Conservation (phyloP, 2,329 filamentous ascomycete species). For the Phoma sp. region DNA sequence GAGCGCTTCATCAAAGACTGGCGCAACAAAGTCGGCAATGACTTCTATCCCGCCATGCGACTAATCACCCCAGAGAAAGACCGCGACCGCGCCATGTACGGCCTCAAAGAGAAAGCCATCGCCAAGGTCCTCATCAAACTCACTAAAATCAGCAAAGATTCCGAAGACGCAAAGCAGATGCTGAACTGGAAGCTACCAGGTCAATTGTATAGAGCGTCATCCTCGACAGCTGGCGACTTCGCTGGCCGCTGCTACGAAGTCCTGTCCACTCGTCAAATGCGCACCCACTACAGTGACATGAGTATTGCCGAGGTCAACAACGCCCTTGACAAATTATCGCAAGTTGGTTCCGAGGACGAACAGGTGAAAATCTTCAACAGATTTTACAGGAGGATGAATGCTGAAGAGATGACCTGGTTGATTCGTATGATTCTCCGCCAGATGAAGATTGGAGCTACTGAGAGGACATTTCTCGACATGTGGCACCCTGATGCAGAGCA, state of each 20-base stretch:
- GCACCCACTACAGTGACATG: constrained; percentile 75
- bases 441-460: constrained; percentile 77
- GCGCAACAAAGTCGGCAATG: constrained; percentile 85
- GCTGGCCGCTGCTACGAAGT: constrained; percentile 87
- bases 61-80: constrained; percentile 94
- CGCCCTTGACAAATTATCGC: constrained; percentile 77
- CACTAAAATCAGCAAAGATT: constrained; percentile 89
- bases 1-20: constrained; percentile 84
- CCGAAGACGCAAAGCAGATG: constrained; percentile 83
- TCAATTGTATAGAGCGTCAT: constrained; percentile 49
- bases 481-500: constrained; percentile 62
- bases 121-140: constrained; percentile 90
- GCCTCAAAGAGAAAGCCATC: constrained; percentile 89
- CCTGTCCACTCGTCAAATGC: constrained; percentile 80
- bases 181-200: constrained; percentile 93
- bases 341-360: constrained; percentile 78
- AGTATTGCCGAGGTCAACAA: constrained; percentile 89
- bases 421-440: constrained; percentile 89
- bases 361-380: constrained; percentile 80
- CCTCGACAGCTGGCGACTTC: constrained; percentile 83
- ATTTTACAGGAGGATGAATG: constrained; percentile 91
- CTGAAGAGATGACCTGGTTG: constrained; percentile 92
- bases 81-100: constrained; percentile 88
- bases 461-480: constrained; percentile 81
- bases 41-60: constrained; percentile 91